Percentiles rank a stretch among this genome's conserved stretches.
Evolutionary conservation across 768 basidiomycete species (phyloP).

Genomic region (Tremella mesenterica): DNA sequence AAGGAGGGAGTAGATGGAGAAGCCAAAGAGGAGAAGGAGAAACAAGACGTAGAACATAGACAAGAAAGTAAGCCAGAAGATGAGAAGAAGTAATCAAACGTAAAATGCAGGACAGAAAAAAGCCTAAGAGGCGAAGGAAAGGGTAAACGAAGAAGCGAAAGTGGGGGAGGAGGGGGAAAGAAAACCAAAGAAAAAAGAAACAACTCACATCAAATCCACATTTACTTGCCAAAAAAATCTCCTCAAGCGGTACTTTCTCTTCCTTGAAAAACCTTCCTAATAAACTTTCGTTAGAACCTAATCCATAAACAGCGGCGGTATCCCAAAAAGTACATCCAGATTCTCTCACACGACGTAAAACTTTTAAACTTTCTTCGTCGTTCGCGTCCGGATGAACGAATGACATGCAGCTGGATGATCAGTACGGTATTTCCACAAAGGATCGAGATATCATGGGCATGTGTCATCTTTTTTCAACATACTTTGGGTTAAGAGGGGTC

Average conservation of each 20-base stretch:
- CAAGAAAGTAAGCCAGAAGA: no score
- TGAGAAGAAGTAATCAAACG: no score
- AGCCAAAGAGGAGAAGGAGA: no score
- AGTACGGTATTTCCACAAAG: neutral
- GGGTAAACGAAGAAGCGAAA: no score
- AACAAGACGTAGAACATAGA: no score
- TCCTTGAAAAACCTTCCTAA: constrained; percentile 24
- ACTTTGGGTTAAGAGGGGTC: no score
- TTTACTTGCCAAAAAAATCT: constrained; percentile 24
- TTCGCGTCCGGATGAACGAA: constrained; percentile 13
- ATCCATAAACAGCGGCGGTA: constrained; percentile 21
- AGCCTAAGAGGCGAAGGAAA: no score
- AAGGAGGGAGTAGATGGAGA: no score
- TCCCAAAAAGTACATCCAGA: constrained; percentile 32
- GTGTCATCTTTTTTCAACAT: no score
- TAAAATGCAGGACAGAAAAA: no score
- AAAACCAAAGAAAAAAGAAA: neutral
- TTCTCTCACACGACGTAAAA: constrained; percentile 15
- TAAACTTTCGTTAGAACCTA: constrained; percentile 21
- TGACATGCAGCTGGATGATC: constrained; percentile 16
- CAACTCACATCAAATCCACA: constrained; percentile 24
- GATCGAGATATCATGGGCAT: no score
- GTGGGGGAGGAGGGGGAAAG: no score
- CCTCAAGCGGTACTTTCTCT: constrained; percentile 14
- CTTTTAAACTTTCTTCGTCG: constrained; percentile 13